A percentile compares a stretch with the other conserved stretches of the same genome.
These are phyloP conservation scores for Cutaneotrichosporon daszewskae DNA, from an alignment of 1,284 basidiomycete genomes.

Conservation along the genomic window DNA sequence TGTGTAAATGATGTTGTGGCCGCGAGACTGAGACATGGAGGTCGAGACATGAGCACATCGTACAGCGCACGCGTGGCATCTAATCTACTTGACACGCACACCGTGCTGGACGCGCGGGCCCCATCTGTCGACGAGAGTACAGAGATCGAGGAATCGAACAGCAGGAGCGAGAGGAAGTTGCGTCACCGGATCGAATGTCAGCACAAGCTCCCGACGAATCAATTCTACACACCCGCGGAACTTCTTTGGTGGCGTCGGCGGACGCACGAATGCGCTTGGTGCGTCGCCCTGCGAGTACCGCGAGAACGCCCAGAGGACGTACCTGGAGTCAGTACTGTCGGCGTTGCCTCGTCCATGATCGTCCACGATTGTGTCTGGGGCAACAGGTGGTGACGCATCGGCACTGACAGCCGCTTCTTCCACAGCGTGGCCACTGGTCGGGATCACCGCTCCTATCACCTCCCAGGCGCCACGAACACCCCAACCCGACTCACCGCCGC, in stretches of 20 bases:
- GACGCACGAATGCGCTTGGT: conserved; percentile 27
- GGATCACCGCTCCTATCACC: too few species aligned
- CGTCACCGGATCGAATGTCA: background rate
- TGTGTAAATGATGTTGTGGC: too few species aligned
- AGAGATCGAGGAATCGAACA: background rate
- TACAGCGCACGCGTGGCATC: conserved; percentile 1
- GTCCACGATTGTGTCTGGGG: too few species aligned
- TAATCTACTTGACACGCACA: conserved; percentile 12
- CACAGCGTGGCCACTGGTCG: too few species aligned
- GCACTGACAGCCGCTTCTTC: too few species aligned
- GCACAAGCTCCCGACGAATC: background rate
- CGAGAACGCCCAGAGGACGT: conserved; percentile 35
- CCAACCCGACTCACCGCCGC: conserved; percentile 29
- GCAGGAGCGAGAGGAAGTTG: too few species aligned
- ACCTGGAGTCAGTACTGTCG: conserved; percentile 15
- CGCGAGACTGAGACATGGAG: too few species aligned
- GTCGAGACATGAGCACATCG: too few species aligned
- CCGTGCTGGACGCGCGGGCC: conserved; percentile 34
- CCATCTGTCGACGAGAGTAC: conserved; percentile 16
- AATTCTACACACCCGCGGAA: conserved; percentile 36
- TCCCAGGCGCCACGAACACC: too few species aligned
- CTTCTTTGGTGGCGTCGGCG: conserved; percentile 36
- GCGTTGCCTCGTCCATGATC: too few species aligned
- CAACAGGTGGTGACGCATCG: too few species aligned
- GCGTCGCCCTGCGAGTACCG: conserved; percentile 33